Percentiles rank a stretch among this genome's conserved stretches.
phyloP scores from a whole-genome alignment of 176 grass and related monocot genomes.

The Bromus sterilis region DNA sequence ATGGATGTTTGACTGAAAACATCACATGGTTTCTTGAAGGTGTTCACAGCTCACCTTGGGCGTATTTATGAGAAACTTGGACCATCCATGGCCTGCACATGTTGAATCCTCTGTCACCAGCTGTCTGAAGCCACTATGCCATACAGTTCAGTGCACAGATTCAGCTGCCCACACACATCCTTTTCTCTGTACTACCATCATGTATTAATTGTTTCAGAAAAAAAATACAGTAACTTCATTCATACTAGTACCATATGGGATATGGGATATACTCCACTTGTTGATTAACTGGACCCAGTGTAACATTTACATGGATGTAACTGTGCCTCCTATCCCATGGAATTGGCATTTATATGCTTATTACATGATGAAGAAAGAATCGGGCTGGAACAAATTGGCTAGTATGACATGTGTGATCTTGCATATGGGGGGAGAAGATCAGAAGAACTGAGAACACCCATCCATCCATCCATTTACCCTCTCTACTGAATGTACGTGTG shows the following conservation, averaged over 20 bases:
- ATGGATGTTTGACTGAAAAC: neutral
- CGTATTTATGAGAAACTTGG: slow-evolving; percentile 33
- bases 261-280: neutral
- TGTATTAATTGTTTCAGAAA: too few species aligned
- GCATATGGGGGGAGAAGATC: too few species aligned
- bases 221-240: too few species aligned
- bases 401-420: neutral
- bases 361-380: slow-evolving; percentile 32
- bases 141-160: neutral
- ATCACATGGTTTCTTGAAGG: slow-evolving; percentile 19
- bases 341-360: slow-evolving; percentile 10
- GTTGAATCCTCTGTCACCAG: slow-evolving; percentile 21
- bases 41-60: slow-evolving; percentile 17
- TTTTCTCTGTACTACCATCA: neutral
- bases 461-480: neutral
- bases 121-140: slow-evolving; percentile 6
- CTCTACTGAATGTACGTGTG: neutral
- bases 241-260: neutral
- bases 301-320: slow-evolving; percentile 37
- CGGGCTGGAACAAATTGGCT: slow-evolving; percentile 20
- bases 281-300: neutral
- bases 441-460: too few species aligned
- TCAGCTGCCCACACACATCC: neutral
- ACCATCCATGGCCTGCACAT: slow-evolving; percentile 38
- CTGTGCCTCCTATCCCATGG: slow-evolving; percentile 23